A percentile compares a stretch with the other conserved stretches of the same genome.
phyloP scores from a whole-genome alignment of 306 rosid genomes.

The Trifolium pratense region DNA sequence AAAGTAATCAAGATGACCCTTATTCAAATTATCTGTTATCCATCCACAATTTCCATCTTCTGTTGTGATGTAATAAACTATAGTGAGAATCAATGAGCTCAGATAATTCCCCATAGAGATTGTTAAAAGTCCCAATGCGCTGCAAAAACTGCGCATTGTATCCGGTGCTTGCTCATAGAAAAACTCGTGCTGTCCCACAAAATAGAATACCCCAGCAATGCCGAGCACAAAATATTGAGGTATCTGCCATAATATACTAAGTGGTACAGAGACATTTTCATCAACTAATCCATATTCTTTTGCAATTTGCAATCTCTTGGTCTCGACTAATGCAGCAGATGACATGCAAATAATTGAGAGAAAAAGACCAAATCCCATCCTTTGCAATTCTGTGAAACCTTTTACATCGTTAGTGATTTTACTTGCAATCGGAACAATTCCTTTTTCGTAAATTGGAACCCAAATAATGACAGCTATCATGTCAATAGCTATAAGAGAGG shows the following conservation, averaged over 20 bases:
- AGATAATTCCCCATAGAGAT: slow-evolving; percentile 75
- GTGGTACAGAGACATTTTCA: slow-evolving; percentile 61
- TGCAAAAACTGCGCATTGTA: slow-evolving; percentile 81
- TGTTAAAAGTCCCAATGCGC: slow-evolving; percentile 77
- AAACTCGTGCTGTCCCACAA: slow-evolving; percentile 84
- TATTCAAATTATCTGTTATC: slow-evolving; percentile 75
- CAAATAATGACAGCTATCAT: slow-evolving; percentile 73
- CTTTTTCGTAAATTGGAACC: slow-evolving; percentile 73
- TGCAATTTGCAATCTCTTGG: slow-evolving; percentile 59
- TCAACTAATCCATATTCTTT: slow-evolving; percentile 59
- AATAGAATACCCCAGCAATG: slow-evolving; percentile 73
- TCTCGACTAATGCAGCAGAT: slow-evolving; percentile 77
- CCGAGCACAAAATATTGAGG: slow-evolving; percentile 90
- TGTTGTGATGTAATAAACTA: slow-evolving; percentile 66
- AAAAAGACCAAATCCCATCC: slow-evolving; percentile 89
- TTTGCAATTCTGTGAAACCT: slow-evolving; percentile 82
- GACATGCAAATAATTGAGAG: slow-evolving; percentile 81
- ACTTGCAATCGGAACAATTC: slow-evolving; percentile 73
- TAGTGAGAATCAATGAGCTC: slow-evolving; percentile 70
- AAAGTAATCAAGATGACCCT: slow-evolving; percentile 76
- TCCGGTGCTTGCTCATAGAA: slow-evolving; percentile 88
- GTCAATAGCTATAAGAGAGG: slow-evolving; percentile 73
- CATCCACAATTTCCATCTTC: slow-evolving; percentile 61
- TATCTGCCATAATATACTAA: slow-evolving; percentile 77
- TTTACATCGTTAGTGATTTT: slow-evolving; percentile 69